Base-by-base conservation (phyloP, 768 basidiomycete species). In the Podaxis mareebaensis region DNA sequence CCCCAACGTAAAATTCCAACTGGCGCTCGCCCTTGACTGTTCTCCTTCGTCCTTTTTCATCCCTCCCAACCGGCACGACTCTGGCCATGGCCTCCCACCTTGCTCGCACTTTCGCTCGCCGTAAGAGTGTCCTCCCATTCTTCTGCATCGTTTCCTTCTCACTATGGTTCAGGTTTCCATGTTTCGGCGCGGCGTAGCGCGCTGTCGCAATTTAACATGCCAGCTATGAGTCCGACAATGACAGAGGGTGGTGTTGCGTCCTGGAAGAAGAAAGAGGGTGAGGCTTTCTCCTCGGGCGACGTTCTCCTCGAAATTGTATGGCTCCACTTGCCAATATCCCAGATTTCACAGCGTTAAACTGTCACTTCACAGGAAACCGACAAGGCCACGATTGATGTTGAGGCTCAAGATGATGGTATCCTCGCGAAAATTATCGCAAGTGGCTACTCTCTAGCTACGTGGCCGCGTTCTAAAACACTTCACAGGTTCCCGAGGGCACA, bases 181-280 rank as follows among this genome's bases (percentile, higher is more conserved):
- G 83, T 85, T 70, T 95, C 96, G 33, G 83, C 89, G 60, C 85
- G 87, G 65, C 80, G 91, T 69, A 79, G 83, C 79, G 95, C 90
- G 42, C 84, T 99, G 68, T 80, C 91, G 64, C 93, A 88, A 74
- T 96, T 98, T 79, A 81, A 88, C 66, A 96, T 97, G 94, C 96
- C 95, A 63, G 95, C 97, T 69, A 99, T 99, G 96, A 96, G 94
- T 66, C 97, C 97, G 36, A 99, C 97, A 63, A 99, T 99, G 97
- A 95, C 95, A 3, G 97, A 99, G 81, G 97, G 97, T 66, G 97
- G 96, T 66, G 97, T 99, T 74, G 92, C 96, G 52, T 83, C 85
- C 36, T 99, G 97, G 96, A 99, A 99, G 84, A 91, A 92, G 80
- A 90, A 90, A 76, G 96, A 98, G 75, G 97, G 97, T 61, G 96